Conservation (phyloP, 2,329 filamentous ascomycete species). For the Neofusicoccum ribis region DNA sequence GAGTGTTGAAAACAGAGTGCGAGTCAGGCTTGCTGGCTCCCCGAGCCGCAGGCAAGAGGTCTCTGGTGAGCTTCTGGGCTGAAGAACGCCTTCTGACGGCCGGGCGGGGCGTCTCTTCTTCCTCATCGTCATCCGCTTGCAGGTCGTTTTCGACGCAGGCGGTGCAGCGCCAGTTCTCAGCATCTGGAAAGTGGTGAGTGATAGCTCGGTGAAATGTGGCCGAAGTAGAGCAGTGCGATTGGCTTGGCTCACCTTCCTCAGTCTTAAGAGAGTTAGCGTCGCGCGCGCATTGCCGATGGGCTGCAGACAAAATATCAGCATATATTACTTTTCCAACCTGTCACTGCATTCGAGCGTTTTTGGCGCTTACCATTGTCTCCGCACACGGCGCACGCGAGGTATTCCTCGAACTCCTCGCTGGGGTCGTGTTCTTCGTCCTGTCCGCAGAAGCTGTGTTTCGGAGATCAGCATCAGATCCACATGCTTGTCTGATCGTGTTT, state of each 20-base stretch:
- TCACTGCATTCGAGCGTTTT: background rate
- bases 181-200: constrained; percentile 44
- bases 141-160: constrained; percentile 56
- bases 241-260: constrained; percentile 60
- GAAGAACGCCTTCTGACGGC: constrained; percentile 57
- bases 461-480: constrained; percentile 30
- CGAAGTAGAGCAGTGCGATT: constrained; percentile 20
- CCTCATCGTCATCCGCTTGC: constrained; percentile 43
- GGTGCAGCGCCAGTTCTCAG: constrained; percentile 63
- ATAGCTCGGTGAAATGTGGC: constrained; percentile 19
- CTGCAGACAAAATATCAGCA: constrained; percentile 58
- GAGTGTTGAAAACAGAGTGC: constrained; percentile 74
- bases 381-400: constrained; percentile 74
- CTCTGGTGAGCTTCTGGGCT: constrained; percentile 66
- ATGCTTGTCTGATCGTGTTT: constrained; percentile 15
- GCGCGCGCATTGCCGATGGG: constrained; percentile 86
- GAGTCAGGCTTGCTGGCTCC: constrained; percentile 67
- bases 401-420: constrained; percentile 76
- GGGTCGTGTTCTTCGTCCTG: constrained; percentile 82
- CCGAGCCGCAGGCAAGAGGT: constrained; percentile 69
- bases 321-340: background rate
- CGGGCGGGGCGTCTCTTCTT: constrained; percentile 41
- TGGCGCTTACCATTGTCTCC: constrained; percentile 73
- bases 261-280: constrained; percentile 64
- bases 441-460: constrained; percentile 68